Conservation (phyloP, 441 rosid species). For the Gossypium aridum region DNA sequence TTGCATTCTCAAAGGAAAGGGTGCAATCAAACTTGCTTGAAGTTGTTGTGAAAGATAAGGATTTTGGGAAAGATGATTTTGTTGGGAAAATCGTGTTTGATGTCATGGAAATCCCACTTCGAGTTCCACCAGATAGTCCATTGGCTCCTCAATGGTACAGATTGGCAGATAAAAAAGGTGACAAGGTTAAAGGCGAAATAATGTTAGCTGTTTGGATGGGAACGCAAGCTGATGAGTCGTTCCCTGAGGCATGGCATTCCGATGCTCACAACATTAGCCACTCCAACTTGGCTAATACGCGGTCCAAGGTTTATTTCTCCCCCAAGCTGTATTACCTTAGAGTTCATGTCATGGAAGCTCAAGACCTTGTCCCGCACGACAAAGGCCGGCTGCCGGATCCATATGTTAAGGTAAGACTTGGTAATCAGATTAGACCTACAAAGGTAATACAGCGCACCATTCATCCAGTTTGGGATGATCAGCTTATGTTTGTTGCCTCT, state of each 20-base stretch:
- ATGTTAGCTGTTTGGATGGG: conserved; percentile 74
- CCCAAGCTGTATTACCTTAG: conserved; percentile 61
- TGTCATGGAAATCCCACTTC: conserved; percentile 41
- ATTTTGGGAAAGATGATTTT: conserved; percentile 51
- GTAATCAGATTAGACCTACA: conserved; percentile 41
- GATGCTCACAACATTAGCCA: conserved; percentile 69
- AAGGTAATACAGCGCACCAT: conserved; percentile 30
- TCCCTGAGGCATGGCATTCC: conserved; percentile 69
- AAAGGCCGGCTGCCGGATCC: conserved; percentile 42
- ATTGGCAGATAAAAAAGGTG: conserved; percentile 42
- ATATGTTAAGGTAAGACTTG: conserved; percentile 35
- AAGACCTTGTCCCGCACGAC: conserved; percentile 54
- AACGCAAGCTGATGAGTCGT: conserved; percentile 67
- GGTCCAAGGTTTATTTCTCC: conserved; percentile 63
- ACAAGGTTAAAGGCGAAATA: conserved; percentile 44
- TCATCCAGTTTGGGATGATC: conserved; percentile 48
- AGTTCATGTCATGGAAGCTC: conserved; percentile 45
- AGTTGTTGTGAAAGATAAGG: conserved; percentile 56
- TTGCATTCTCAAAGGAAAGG: conserved; percentile 59
- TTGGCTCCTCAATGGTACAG: conserved; percentile 66
- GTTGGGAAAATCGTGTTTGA: conserved; percentile 39
- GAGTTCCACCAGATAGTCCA: conserved; percentile 70
- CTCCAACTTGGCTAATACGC: conserved; percentile 39
- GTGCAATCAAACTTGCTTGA: conserved; percentile 53
- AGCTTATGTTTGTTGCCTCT: conserved; percentile 54